Evolutionary conservation across 768 basidiomycete genomes (phyloP).

Genomic region (Aureoboletus auriporus): DNA sequence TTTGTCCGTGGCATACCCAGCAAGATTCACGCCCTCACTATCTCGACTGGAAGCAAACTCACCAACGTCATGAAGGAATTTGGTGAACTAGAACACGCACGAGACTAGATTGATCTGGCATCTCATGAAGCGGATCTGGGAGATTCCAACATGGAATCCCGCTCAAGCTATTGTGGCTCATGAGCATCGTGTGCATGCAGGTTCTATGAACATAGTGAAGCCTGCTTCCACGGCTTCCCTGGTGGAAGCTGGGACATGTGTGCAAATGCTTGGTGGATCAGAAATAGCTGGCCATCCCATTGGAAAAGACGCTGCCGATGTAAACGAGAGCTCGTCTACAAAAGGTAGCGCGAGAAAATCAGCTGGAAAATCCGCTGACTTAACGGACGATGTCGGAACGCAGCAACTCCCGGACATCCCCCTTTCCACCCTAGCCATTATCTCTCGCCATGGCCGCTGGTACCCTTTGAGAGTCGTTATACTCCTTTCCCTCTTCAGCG

Average conservation of each 20-base stretch:
- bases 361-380: neutral
- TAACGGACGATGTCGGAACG: no score
- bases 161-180: conserved; percentile 9
- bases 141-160: conserved; percentile 16
- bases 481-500: conserved; percentile 24
- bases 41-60: conserved; percentile 22
- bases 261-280: neutral
- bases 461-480: conserved; percentile 32
- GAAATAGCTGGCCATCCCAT: neutral
- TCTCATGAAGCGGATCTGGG: conserved; percentile 17
- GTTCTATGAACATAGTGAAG: neutral
- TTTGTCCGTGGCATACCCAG: conserved; percentile 7
- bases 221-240: neutral
- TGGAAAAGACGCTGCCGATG: neutral
- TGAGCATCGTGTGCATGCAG: conserved; percentile 6
- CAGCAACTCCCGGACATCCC: neutral
- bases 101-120: conserved; percentile 18
- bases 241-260: neutral
- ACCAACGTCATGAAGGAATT: conserved; percentile 11
- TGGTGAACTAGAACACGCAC: conserved; percentile 18
- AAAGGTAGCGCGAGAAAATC: neutral
- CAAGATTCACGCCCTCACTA: neutral
- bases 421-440: conserved; percentile 32
- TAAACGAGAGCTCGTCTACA: neutral
- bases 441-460: conserved; percentile 37